A percentile compares a stretch with the other conserved stretches of the same genome.
phyloP scores from a whole-genome alignment of 2,329 filamentous ascomycete genomes.

The Endocalyx cinctus region DNA sequence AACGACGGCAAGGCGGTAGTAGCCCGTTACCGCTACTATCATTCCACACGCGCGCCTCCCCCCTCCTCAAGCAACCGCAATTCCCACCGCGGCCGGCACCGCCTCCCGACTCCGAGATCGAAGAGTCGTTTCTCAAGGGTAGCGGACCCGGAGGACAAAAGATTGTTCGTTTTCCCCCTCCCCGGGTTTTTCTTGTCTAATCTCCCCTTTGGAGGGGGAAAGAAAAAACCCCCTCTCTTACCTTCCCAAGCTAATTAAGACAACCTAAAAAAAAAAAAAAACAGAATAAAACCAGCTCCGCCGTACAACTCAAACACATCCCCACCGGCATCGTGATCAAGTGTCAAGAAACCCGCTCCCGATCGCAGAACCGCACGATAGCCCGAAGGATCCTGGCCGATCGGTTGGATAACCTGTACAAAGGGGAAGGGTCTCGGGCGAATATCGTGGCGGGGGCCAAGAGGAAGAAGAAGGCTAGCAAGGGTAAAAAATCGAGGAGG shows the following conservation, averaged over 20 bases:
- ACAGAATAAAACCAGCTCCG: slow-evolving; percentile 92
- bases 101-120: slow-evolving; percentile 73
- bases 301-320: slow-evolving; percentile 85
- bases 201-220: not conserved
- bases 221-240: slow-evolving; percentile 1
- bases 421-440: slow-evolving; percentile 65
- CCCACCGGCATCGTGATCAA: slow-evolving; percentile 93
- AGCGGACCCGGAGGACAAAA: slow-evolving; percentile 93
- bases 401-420: slow-evolving; percentile 65
- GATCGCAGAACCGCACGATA: slow-evolving; percentile 80
- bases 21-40: too few species aligned
- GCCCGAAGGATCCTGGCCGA: slow-evolving; percentile 75
- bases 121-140: slow-evolving; percentile 84
- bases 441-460: slow-evolving; percentile 60
- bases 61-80: slow-evolving; percentile 40
- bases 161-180: slow-evolving; percentile 2
- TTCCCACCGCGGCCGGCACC: slow-evolving; percentile 71
- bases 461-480: slow-evolving; percentile 68
- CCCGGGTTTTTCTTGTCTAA: slow-evolving; percentile 1
- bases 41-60: slow-evolving; percentile 23
- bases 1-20: too few species aligned
- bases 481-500: slow-evolving; percentile 73
- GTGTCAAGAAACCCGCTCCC: slow-evolving; percentile 83
- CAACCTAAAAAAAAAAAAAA: slow-evolving; percentile 4
- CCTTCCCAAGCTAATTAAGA: slow-evolving; percentile 4